Evolutionary conservation across 1,139 yeast genomes (phyloP), one percentile per base, ranked within the genome.

Genomic region (Pichia sp.): DNA sequence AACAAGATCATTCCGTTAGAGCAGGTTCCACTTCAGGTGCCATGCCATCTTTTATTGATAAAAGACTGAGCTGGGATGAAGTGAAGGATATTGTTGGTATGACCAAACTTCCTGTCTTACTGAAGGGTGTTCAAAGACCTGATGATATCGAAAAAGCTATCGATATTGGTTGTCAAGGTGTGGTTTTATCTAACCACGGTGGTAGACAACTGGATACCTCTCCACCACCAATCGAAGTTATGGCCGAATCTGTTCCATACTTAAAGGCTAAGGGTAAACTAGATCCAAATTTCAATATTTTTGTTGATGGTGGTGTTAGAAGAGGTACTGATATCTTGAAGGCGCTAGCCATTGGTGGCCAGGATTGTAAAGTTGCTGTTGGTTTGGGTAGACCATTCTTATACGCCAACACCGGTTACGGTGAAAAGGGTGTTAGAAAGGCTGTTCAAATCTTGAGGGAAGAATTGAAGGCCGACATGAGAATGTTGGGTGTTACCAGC

Each of bases 11-110:
- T 5, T 88, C 83, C 56, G 68, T 85, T 41, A 64, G 80, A 28
- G 85, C 83, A 59, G 97, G 97, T 43, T 95, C 95, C 0, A 48
- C 49, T 26, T 53, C 55, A 11, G 51, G 50, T 9, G 57, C 56
- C 3, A 39, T 48, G 39, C 51, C 56, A 32, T 43, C 49, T 6
- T 55, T 54, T 34, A 55, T 54, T 35, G 57, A 54, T 37, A 53
- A 52, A 7, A 48, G 50, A 23, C 49, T 59, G 40, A 54, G 57
- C 4, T 61, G 64, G 64, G 53, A 54, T 29, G 64, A 59, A 42
- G 52, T 60, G 34, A 54, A 56, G 37, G 69, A 76, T 72, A 75
- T 82, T 60, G 65, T 72, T 52, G 55, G 64, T 27, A 65, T 75
- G 49, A 81, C 87, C 32, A 71, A 69, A 36, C 66, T 79, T 69